Evolutionary conservation across 441 rosid genomes (phyloP).

Genomic region (Mallotus japonicus): DNA sequence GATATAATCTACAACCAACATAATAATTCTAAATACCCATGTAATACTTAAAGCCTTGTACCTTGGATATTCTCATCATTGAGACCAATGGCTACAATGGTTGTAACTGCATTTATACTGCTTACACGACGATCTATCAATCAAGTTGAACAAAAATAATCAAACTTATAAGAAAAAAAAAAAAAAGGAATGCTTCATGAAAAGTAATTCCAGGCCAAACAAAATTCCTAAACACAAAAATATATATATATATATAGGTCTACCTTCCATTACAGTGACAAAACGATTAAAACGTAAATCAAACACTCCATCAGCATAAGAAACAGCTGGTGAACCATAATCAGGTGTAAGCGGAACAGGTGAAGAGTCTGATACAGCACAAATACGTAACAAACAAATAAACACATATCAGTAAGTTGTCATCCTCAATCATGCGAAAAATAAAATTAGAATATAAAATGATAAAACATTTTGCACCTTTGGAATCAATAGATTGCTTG

Average conservation of each 20-base stretch:
- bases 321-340: conserved; percentile 59
- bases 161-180: conserved; percentile 6
- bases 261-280: conserved; percentile 83
- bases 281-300: conserved; percentile 63
- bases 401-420: neutral
- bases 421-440: neutral
- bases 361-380: conserved; percentile 38
- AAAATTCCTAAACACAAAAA: neutral
- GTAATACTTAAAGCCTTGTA: conserved; percentile 18
- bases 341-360: conserved; percentile 76
- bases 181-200: neutral
- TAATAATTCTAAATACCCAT: neutral
- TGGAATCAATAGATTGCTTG: conserved; percentile 45
- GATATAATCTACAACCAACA: neutral
- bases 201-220: neutral
- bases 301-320: conserved; percentile 88
- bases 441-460: neutral
- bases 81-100: conserved; percentile 50
- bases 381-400: neutral
- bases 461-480: conserved; percentile 34
- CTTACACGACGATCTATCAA: conserved; percentile 62
- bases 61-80: conserved; percentile 52
- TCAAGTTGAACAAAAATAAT: conserved; percentile 8
- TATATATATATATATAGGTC: neutral
- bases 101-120: conserved; percentile 57